These are phyloP conservation scores for Saccharomycopsis hybrid DNA, from an alignment of 1,139 yeast genomes.

Conservation along the genomic window DNA sequence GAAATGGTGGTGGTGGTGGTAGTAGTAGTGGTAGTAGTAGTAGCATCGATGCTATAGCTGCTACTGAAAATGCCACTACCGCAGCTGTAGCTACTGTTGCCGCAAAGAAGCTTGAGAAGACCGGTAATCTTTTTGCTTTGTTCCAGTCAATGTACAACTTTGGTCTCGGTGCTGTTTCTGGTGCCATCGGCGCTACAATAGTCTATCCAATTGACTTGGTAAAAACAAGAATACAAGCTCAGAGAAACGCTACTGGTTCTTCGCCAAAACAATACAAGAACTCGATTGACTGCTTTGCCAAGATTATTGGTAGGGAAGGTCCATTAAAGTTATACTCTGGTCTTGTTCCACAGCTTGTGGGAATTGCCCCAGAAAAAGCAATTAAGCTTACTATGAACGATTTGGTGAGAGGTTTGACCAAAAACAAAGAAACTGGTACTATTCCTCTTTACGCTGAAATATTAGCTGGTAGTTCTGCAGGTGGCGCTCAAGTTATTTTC, in stretches of 20 bases:
- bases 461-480: slow-evolving; percentile 87
- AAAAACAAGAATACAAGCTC: slow-evolving; percentile 97
- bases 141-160: slow-evolving; percentile 73
- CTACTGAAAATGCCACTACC: not conserved
- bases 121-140: not conserved
- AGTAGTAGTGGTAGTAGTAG: not conserved
- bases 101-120: not conserved
- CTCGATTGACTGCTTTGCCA: slow-evolving; percentile 79
- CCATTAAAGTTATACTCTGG: slow-evolving; percentile 88
- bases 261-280: slow-evolving; percentile 45
- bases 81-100: not conserved
- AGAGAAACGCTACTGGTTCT: slow-evolving; percentile 52
- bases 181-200: slow-evolving; percentile 97
- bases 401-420: slow-evolving; percentile 68
- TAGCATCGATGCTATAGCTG: not conserved
- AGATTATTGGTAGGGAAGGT: slow-evolving; percentile 75
- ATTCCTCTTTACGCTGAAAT: slow-evolving; percentile 71
- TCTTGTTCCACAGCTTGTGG: slow-evolving; percentile 86
- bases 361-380: slow-evolving; percentile 98
- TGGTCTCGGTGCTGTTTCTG: slow-evolving; percentile 88
- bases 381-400: slow-evolving; percentile 94
- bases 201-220: slow-evolving; percentile 96
- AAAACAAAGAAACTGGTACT: slow-evolving; percentile 48
- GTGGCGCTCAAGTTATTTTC: slow-evolving; percentile 93
- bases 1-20: not conserved